Evolutionary conservation across 805 yeast species (phyloP).

Genomic region (Candida vartiovaarae): DNA sequence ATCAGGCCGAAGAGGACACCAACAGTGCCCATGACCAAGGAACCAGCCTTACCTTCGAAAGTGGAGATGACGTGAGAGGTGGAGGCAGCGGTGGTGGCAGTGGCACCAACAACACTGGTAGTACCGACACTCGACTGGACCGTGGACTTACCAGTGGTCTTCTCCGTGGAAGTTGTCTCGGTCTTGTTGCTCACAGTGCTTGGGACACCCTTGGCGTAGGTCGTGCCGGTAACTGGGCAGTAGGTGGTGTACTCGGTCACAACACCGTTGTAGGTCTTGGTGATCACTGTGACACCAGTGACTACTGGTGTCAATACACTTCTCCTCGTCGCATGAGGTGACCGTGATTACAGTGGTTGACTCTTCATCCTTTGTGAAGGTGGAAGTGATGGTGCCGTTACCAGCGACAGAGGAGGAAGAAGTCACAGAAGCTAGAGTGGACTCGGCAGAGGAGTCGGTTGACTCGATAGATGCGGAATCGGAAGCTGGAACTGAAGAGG

Average conservation of each 20-base stretch:
- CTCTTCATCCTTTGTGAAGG: not conserved
- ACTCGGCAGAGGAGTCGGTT: not conserved
- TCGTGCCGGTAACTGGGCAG: constrained; percentile 1
- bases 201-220: not conserved
- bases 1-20: not conserved
- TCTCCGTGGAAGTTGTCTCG: constrained; percentile 1
- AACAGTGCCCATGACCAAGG: not conserved
- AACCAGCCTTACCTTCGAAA: constrained; percentile 2
- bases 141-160: not conserved
- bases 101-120: not conserved
- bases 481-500: not conserved
- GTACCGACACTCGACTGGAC: not conserved
- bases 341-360: constrained; percentile 2
- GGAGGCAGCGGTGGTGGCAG: constrained; percentile 1
- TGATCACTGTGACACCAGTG: constrained; percentile 5
- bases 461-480: not conserved
- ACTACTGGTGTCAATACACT: constrained; percentile 2
- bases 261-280: constrained; percentile 2
- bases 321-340: constrained; percentile 4
- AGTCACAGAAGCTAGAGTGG: not conserved
- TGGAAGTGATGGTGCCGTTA: not conserved
- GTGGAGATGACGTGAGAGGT: constrained; percentile 1
- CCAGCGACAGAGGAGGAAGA: constrained; percentile 2
- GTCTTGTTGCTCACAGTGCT: not conserved
- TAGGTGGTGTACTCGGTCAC: constrained; percentile 3